These are phyloP conservation scores for Heterobasidion occidentale DNA, from an alignment of 1,284 basidiomycete genomes.

Conservation along the genomic window DNA sequence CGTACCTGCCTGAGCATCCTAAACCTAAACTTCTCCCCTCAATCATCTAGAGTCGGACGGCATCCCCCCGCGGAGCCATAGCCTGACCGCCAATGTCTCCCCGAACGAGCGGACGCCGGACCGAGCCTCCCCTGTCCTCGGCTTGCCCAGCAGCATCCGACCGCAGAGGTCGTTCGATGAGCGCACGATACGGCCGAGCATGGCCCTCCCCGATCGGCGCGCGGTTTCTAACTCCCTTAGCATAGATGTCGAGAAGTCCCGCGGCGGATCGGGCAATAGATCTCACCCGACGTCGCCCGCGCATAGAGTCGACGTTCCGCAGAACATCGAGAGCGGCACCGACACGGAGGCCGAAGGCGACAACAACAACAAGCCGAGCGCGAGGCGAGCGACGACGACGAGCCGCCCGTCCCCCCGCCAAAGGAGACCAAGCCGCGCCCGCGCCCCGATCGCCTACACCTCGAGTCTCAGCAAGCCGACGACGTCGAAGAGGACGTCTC, in stretches of 20 bases:
- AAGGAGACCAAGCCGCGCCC: constrained; percentile 30
- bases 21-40: neutral
- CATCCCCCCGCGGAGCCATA: constrained; percentile 14
- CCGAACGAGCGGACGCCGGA: neutral
- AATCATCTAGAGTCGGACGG: constrained; percentile 7
- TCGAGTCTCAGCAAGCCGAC: constrained; percentile 15
- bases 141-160: constrained; percentile 5
- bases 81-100: constrained; percentile 4
- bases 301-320: constrained; percentile 60
- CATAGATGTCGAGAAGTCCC: constrained; percentile 13
- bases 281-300: constrained; percentile 46
- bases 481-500: constrained; percentile 15
- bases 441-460: constrained; percentile 13
- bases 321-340: constrained; percentile 63
- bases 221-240: constrained; percentile 5
- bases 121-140: neutral
- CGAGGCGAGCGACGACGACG: constrained; percentile 12
- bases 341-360: constrained; percentile 57
- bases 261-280: constrained; percentile 14
- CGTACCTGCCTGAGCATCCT: neutral
- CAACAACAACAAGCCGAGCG: constrained; percentile 16
- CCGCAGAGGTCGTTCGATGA: constrained; percentile 18
- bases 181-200: constrained; percentile 4
- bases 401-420: constrained; percentile 42
- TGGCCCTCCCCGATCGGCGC: neutral